Percentiles rank a stretch among this genome's conserved stretches.
phyloP scores from a whole-genome alignment of 2,329 filamentous ascomycete species.

The Ceratocystis papillata region DNA sequence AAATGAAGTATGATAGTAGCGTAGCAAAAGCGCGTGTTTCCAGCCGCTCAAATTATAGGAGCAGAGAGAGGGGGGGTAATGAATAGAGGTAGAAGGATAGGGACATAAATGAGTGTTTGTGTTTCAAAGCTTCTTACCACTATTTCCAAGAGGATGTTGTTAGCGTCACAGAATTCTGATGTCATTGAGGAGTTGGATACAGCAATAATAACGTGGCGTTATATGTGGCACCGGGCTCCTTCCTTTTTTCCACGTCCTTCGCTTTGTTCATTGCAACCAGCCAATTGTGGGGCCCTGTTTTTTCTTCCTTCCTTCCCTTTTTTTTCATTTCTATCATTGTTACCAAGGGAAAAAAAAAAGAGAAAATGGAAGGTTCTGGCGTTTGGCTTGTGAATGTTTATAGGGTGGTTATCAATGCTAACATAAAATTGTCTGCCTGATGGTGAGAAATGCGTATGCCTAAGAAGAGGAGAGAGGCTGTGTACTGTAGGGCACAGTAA shows the following conservation, averaged over 20 bases:
- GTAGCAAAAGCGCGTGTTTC: too few species aligned
- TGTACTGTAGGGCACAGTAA: too few species aligned
- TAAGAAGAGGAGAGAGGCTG: too few species aligned
- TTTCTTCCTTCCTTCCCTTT: slow-evolving; percentile 12
- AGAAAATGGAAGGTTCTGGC: slow-evolving; percentile 6
- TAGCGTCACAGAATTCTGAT: not conserved
- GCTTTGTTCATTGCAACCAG: not conserved
- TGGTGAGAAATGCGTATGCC: too few species aligned
- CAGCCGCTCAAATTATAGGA: too few species aligned
- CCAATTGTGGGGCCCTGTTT: not conserved
- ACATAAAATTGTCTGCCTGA: not conserved
- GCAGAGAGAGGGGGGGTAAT: too few species aligned
- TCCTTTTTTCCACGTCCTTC: not conserved
- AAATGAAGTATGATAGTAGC: too few species aligned
- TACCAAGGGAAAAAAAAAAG: not conserved
- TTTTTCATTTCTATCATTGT: not conserved
- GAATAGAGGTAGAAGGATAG: too few species aligned
- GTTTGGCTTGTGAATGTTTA: not conserved
- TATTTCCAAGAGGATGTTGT: not conserved
- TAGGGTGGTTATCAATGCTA: not conserved
- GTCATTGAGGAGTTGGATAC: not conserved
- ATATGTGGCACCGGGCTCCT: too few species aligned
- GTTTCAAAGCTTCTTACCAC: not conserved
- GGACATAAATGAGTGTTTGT: too few species aligned
- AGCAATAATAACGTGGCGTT: too few species aligned